A percentile compares a stretch with the other conserved stretches of the same genome.
phyloP scores from a whole-genome alignment of 2,329 filamentous ascomycete genomes.

The Fusarium falciforme region DNA sequence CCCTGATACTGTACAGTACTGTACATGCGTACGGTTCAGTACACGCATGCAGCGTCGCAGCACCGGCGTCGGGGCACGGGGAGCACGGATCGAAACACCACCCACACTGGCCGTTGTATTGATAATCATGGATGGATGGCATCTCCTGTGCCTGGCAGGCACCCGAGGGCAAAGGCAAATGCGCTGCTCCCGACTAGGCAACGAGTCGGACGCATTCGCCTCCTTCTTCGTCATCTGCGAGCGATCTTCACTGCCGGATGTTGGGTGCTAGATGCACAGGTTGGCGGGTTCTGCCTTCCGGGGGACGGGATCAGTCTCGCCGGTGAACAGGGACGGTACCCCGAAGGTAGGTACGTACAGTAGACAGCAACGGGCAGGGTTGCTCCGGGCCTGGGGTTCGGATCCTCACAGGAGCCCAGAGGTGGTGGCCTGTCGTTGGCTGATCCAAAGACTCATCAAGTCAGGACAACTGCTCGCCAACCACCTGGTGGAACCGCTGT shows the following conservation, averaged over 20 bases:
- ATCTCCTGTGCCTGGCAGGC: not conserved
- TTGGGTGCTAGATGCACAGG: not conserved
- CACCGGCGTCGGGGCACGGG: not conserved
- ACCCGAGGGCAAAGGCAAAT: not conserved
- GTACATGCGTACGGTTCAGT: not conserved
- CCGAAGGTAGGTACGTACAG: not conserved
- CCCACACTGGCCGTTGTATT: not conserved
- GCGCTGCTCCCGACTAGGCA: not conserved
- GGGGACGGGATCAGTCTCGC: constrained; percentile 11
- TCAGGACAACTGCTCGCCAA: not conserved
- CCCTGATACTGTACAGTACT: not conserved
- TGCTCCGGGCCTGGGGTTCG: not conserved
- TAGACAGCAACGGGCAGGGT: not conserved
- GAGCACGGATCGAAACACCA: not conserved
- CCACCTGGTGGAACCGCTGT: not conserved
- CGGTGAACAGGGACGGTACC: not conserved
- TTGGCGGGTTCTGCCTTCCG: constrained; percentile 4
- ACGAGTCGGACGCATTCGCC: constrained; percentile 4
- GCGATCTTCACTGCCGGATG: constrained; percentile 9
- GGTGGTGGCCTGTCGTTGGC: not conserved
- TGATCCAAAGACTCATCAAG: not conserved
- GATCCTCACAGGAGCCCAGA: not conserved
- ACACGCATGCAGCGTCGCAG: not conserved
- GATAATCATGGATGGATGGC: not conserved
- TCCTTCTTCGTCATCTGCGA: not conserved